Conservation (phyloP, 352 stramenopile genomes). For the Pythium monospermum region DNA sequence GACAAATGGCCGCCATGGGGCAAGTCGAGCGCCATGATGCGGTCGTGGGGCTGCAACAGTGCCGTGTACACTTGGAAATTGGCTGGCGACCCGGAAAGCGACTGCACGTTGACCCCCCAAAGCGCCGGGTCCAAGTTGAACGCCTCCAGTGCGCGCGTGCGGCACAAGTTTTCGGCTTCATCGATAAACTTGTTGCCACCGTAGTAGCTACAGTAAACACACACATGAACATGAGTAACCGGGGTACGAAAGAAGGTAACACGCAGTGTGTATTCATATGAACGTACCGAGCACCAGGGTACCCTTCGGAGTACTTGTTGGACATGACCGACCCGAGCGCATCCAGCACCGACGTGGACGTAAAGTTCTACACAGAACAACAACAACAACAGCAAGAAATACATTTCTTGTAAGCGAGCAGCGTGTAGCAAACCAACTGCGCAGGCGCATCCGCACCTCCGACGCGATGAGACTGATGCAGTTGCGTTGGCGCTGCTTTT, state of each 20-base stretch:
- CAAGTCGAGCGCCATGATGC: conserved; percentile 98
- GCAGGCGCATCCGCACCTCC: conserved; percentile 55
- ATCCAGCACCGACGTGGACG: conserved; percentile 95
- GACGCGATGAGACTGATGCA: conserved; percentile 98
- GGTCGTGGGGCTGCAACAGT: conserved; percentile 97
- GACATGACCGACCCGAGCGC: conserved; percentile 97
- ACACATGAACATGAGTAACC: not conserved
- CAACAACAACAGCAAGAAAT: not conserved
- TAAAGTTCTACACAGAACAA: conserved; percentile 92
- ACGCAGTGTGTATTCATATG: too few species aligned
- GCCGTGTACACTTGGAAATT: conserved; percentile 99
- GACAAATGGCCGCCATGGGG: conserved; percentile 98
- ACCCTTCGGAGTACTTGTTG: conserved; percentile 99
- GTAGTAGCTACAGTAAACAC: conserved; percentile 84
- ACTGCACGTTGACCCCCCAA: conserved; percentile 97
- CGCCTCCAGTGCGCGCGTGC: conserved; percentile 94
- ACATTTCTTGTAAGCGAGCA: not conserved
- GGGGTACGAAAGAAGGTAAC: not conserved
- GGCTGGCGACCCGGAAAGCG: conserved; percentile 95
- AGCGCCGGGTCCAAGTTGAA: conserved; percentile 96
- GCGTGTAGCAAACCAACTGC: not conserved
- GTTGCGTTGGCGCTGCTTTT: conserved; percentile 98
- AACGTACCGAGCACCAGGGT: conserved; percentile 87
- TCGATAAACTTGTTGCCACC: conserved; percentile 99
- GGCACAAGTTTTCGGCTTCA: conserved; percentile 97